Percentiles rank a stretch among this genome's conserved stretches.
phyloP scores from a whole-genome alignment of 108 stramenopile species.

The Pseudonitzschia multistriata region DNA sequence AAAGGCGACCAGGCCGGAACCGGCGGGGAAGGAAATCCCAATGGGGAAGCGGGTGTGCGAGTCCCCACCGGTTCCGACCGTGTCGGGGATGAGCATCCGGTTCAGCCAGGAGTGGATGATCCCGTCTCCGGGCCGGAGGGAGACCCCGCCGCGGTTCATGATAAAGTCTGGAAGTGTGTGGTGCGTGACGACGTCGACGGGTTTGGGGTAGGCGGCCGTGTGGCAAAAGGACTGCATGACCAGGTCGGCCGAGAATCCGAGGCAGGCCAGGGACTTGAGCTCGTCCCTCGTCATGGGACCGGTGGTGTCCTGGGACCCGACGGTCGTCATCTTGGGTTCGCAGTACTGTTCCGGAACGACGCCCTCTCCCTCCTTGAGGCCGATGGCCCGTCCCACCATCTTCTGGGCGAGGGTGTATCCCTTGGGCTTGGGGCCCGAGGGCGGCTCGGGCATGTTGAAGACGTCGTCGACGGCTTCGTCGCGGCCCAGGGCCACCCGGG shows the following conservation, averaged over 20 bases:
- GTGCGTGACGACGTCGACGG: constrained; percentile 95
- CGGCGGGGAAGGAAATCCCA: constrained; percentile 96
- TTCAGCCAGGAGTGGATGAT: constrained; percentile 98
- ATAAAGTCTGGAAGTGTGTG: constrained; percentile 96
- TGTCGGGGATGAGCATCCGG: constrained; percentile 94
- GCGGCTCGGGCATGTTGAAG: constrained; percentile 74
- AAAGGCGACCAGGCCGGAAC: constrained; percentile 93
- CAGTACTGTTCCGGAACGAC: constrained; percentile 90
- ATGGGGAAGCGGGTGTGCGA: constrained; percentile 96
- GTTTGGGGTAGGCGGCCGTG: constrained; percentile 97
- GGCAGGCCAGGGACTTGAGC: constrained; percentile 87
- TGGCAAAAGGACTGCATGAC: constrained; percentile 98
- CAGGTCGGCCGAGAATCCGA: constrained; percentile 92
- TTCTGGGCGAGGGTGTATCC: constrained; percentile 95
- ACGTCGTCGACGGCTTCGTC: constrained; percentile 70
- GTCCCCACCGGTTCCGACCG: constrained; percentile 96
- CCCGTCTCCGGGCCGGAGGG: constrained; percentile 93
- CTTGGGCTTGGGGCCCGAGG: constrained; percentile 52
- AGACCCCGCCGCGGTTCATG: constrained; percentile 91
- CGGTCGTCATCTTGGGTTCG: constrained; percentile 96
- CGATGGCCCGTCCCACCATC: constrained; percentile 94
- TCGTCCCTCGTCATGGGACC: constrained; percentile 98
- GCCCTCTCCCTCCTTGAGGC: constrained; percentile 66
- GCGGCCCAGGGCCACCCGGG: constrained; percentile 78
- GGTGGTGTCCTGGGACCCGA: constrained; percentile 95